Evolutionary conservation across 495 filamentous ascomycete species (phyloP), one percentile per base, ranked within the genome.

Genomic region (Penicillium antarcticum): DNA sequence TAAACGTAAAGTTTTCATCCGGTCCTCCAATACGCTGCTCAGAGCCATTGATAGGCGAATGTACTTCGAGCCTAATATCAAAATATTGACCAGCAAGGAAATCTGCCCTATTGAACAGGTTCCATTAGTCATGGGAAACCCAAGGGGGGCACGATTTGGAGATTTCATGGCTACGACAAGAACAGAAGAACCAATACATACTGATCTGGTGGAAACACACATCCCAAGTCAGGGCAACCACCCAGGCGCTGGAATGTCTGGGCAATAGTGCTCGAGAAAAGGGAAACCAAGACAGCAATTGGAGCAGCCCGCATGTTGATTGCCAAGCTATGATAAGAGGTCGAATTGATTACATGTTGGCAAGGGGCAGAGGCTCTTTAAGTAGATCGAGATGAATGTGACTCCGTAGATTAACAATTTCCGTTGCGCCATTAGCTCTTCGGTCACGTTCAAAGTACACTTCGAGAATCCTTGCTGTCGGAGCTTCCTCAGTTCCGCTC

Each of bases 31-130:
- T 80, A 51, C 74, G 80, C 11, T 84, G 84, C 65, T 89, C 84
- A 17, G 83, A 87, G 33, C 87, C 87, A 66, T 90, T 90, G 63
- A 84, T 70, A 2, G 87, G 87, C 3, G 86, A 86, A 57, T 90
- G 87, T 31, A 90, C 80, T 65, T 90, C 87, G 21, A 90, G 77
- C 19, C 87, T 83, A 49, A 90, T 82, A 63, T 89, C 87, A 58
- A 90, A 90, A 58, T 77, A 82, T 63, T 88, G 85, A 21, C 87
- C 87, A 2, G 87, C 76, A 0, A 89, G 75, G 73, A 90, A 89
- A 56, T 89, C 87, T 32, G 73, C 71, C 49, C 75, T 79, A 24
- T 6, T 21, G 16, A 21, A 8, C 13, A 5, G 9, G 13, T 26
- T 14, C 52, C 35, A n/a, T 38, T 26, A 44, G 36, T 35, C 23